These are phyloP conservation scores for Exophiala oligosperma DNA, from an alignment of 2,329 filamentous ascomycete species.

Conservation along the genomic window DNA sequence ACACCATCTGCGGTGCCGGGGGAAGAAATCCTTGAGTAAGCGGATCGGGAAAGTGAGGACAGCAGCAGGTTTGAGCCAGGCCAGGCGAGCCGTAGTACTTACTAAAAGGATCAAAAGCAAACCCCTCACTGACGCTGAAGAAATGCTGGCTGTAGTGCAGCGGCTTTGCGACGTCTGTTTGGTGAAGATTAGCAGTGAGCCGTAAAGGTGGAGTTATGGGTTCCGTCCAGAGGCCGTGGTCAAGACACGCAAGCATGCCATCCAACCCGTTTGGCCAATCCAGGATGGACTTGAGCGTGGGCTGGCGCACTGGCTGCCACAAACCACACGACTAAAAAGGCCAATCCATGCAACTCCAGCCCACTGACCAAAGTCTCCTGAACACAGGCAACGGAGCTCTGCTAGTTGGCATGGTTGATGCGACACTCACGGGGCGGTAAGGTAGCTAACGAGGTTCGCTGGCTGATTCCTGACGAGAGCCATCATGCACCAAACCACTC, in stretches of 20 bases:
- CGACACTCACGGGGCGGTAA: neutral
- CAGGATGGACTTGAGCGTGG: slow-evolving; percentile 14
- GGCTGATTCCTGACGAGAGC: neutral
- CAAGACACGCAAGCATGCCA: slow-evolving; percentile 19
- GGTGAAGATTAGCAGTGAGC: slow-evolving; percentile 20
- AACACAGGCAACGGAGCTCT: neutral
- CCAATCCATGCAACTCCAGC: slow-evolving; percentile 8
- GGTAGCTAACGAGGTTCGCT: neutral
- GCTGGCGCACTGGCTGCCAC: slow-evolving; percentile 24
- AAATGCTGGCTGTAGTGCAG: slow-evolving; percentile 14
- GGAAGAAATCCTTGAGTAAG: neutral
- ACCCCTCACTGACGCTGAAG: slow-evolving; percentile 19
- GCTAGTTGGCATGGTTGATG: neutral
- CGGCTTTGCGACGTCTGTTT: slow-evolving; percentile 17
- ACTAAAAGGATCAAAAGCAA: slow-evolving; percentile 15
- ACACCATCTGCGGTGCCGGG: slow-evolving; percentile 5
- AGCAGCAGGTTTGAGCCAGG: slow-evolving; percentile 16
- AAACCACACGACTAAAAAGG: slow-evolving; percentile 10
- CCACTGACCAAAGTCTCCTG: neutral
- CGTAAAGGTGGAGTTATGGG: slow-evolving; percentile 10
- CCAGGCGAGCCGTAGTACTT: slow-evolving; percentile 22
- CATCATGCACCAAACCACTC: neutral
- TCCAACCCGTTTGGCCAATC: slow-evolving; percentile 21
- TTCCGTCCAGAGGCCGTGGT: slow-evolving; percentile 21
- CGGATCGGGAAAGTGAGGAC: slow-evolving; percentile 22